Evolutionary conservation across 1,284 basidiomycete species (phyloP).

Genomic region (Austropuccinia psidii): DNA sequence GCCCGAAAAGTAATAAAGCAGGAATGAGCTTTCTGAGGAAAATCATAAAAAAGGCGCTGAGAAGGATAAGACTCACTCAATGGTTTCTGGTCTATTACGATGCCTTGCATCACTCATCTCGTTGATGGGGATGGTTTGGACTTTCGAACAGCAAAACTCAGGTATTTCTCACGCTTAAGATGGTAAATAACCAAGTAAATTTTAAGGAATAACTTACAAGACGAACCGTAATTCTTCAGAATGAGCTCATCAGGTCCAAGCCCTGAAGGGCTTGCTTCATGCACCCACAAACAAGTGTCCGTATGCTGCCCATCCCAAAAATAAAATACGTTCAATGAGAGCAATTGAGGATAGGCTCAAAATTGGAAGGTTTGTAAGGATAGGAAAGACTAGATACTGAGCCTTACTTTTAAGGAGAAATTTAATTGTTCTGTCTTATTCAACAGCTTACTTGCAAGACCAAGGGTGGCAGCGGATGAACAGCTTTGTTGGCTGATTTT

Average conservation of each 20-base stretch:
- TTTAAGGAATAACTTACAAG: not conserved
- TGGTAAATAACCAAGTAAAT: not conserved
- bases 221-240: not conserved
- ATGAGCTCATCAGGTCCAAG: conserved; percentile 22
- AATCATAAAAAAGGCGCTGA: not conserved
- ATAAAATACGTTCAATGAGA: not conserved
- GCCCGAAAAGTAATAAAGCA: not conserved
- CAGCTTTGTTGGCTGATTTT: conserved; percentile 43
- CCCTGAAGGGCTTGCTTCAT: conserved; percentile 15
- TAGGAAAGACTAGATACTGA: not conserved
- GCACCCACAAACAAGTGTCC: conserved; percentile 32
- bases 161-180: not conserved
- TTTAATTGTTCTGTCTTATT: conserved; percentile 49
- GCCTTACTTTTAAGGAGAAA: conserved; percentile 38
- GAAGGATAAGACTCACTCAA: conserved; percentile 14
- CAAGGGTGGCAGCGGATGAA: conserved; percentile 56
- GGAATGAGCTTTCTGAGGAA: not conserved
- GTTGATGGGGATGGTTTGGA: conserved; percentile 2
- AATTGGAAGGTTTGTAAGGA: not conserved
- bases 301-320: conserved; percentile 12
- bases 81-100: conserved; percentile 9
- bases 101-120: conserved; percentile 22
- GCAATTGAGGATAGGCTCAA: not conserved
- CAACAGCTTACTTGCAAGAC: conserved; percentile 53
- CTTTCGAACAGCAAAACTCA: not conserved